These are phyloP conservation scores for Carpinus viminea DNA, from an alignment of 306 rosid genomes.

Conservation along the genomic window DNA sequence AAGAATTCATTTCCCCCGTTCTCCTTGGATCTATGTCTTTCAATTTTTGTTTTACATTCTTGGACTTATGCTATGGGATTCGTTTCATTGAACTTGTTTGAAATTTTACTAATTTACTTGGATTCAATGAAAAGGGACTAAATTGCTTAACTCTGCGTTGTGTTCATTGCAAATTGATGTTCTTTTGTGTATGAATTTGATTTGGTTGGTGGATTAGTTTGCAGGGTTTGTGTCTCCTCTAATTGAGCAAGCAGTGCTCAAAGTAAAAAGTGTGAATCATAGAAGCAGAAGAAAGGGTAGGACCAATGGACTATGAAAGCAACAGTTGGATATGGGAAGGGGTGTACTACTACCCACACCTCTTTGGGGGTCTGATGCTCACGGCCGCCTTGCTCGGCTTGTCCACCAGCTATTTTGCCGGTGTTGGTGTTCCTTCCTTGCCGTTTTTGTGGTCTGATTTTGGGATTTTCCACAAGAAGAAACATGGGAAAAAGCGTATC, in stretches of 20 bases:
- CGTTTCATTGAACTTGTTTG: neutral
- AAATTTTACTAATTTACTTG: neutral
- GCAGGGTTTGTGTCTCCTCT: conserved; percentile 77
- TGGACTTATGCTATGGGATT: neutral
- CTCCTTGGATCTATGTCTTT: neutral
- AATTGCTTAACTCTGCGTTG: neutral
- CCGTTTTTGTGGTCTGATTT: conserved; percentile 66
- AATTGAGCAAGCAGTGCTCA: conserved; percentile 19
- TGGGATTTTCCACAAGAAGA: conserved; percentile 74
- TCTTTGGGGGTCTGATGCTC: conserved; percentile 95
- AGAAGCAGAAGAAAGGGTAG: conserved; percentile 14
- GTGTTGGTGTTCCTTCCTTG: conserved; percentile 67
- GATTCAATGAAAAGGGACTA: neutral
- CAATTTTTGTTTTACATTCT: neutral
- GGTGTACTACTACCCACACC: conserved; percentile 68
- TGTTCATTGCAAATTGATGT: neutral
- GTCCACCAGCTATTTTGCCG: conserved; percentile 86
- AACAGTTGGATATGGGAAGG: conserved; percentile 95
- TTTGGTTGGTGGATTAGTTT: conserved; percentile 14
- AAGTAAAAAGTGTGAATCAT: conserved; percentile 4
- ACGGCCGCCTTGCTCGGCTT: conserved; percentile 94
- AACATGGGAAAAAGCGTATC: conserved; percentile 63
- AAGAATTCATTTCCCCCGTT: neutral
- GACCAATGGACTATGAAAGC: conserved; percentile 75
- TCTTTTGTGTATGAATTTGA: neutral